Evolutionary conservation across 345 rosid genomes (phyloP).

Genomic region (Eucalyptus grandis): DNA sequence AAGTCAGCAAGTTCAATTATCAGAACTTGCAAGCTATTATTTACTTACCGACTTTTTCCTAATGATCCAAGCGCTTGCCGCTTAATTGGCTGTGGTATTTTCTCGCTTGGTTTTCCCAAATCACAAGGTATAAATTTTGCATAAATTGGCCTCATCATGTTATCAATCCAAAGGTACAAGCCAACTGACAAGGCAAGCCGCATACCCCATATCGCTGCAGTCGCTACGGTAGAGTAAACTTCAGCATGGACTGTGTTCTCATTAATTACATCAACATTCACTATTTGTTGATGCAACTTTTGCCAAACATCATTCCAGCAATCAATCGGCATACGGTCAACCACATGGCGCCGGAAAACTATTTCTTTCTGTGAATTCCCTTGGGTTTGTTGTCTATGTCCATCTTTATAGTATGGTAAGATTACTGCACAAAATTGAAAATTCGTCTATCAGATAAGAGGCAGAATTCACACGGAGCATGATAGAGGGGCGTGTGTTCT

Average conservation of each 20-base stretch:
- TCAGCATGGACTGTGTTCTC: conserved; percentile 75
- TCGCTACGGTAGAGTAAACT: conserved; percentile 71
- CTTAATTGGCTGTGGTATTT: conserved; percentile 45
- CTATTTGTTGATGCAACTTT: conserved; percentile 85
- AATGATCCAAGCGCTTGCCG: conserved; percentile 80
- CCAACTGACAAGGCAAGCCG: conserved; percentile 74
- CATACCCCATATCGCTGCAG: conserved; percentile 88
- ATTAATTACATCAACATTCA: conserved; percentile 71
- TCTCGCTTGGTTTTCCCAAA: conserved; percentile 59
- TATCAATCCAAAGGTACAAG: conserved; percentile 76
- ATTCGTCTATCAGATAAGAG: not conserved
- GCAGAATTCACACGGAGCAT: not conserved
- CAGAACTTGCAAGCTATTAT: not conserved
- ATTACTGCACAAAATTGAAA: conserved; percentile 40
- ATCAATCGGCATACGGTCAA: conserved; percentile 91
- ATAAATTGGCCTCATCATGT: conserved; percentile 72
- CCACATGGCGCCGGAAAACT: conserved; percentile 71
- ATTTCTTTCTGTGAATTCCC: conserved; percentile 44
- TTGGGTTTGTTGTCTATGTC: conserved; percentile 18
- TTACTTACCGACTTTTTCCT: conserved; percentile 83
- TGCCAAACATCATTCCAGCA: conserved; percentile 94
- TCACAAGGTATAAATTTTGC: conserved; percentile 89
- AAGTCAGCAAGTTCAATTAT: not conserved
- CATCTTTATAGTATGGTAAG: conserved; percentile 77
- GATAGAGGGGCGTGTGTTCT: not conserved